Evolutionary conservation across 139 green algal species (phyloP), one percentile per base, ranked within the genome.

Genomic region (Tetratostichococcus sp.): DNA sequence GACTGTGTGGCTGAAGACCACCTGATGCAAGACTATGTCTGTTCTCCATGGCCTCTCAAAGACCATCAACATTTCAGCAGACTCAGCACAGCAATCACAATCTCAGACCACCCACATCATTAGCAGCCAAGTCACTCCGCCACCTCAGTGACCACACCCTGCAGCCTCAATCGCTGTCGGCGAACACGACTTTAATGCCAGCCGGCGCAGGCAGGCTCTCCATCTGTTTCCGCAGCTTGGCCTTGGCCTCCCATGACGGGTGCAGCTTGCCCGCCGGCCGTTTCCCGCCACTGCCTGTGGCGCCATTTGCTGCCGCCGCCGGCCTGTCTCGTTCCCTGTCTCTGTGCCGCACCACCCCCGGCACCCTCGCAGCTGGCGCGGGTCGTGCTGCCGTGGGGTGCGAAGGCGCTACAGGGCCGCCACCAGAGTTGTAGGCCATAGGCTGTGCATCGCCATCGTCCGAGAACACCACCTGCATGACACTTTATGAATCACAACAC

Each of bases 171-270:
- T 62, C 50, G 19, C 50, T 62, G 50, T 62, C 50, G 14, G 22
- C 50, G 19, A 62, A 62, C 50, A 62, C 50, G 11, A 62, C 50
- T 62, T 26, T 62, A 4, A 17, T 62, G 14, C 50, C 50, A 8
- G 14, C 50, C 14, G 50, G 50, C 50, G 14, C 19, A 8, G 50
- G 50, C 14, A 62, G 50, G 2, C 17, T 4, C 50, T 62, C 50
- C 50, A 62, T 62, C 50, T 62, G 50, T 17, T 62, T 62, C 50
- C 50, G 50, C 50, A 62, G 50, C 50, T 62, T 62, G 50, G 50
- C 50, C 19, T 62, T 62, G 2, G 50, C 50, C 50, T 62, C 50
- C 50, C 50, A 62, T 4, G 50, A 62, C 14, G 50, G 50, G 50
- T 62, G 50, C 50, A 62, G 50, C 50, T 62, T 62, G 2, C 11